phyloP scores from a whole-genome alignment of 2,329 filamentous ascomycete species.

The Arthrobotrys iridis region DNA sequence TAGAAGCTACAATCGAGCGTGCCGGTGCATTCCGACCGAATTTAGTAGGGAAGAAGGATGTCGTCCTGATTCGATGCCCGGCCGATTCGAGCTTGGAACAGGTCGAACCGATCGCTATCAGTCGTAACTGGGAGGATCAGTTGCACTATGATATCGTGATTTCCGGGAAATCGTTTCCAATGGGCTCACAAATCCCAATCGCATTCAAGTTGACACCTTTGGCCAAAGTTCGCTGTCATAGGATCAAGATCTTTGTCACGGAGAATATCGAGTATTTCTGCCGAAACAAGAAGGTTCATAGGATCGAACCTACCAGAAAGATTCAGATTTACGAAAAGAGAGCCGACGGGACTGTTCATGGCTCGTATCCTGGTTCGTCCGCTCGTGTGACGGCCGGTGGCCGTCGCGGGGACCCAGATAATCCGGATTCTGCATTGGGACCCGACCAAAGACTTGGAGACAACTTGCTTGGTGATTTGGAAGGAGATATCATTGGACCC shows the following conservation, averaged over 20 bases:
- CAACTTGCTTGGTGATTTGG: slow-evolving; percentile 83
- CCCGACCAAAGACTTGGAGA: slow-evolving; percentile 60
- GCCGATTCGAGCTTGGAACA: slow-evolving; percentile 89
- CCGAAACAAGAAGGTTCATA: slow-evolving; percentile 82
- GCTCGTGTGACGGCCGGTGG: slow-evolving; percentile 82
- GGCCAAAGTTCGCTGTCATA: slow-evolving; percentile 91
- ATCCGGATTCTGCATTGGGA: slow-evolving; percentile 42
- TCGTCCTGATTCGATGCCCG: slow-evolving; percentile 83
- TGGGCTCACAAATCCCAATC: slow-evolving; percentile 87
- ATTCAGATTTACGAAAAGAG: slow-evolving; percentile 88
- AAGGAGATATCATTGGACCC: slow-evolving; percentile 81
- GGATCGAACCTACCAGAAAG: slow-evolving; percentile 84
- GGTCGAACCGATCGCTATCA: slow-evolving; percentile 92
- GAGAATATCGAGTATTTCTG: slow-evolving; percentile 94
- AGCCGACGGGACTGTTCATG: slow-evolving; percentile 78
- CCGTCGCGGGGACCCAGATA: slow-evolving; percentile 67
- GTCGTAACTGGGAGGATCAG: slow-evolving; percentile 92
- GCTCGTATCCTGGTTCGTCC: slow-evolving; percentile 77
- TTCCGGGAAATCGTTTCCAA: slow-evolving; percentile 91
- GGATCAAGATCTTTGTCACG: slow-evolving; percentile 89
- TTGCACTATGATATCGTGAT: slow-evolving; percentile 96
- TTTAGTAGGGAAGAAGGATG: slow-evolving; percentile 81
- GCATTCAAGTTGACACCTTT: slow-evolving; percentile 92
- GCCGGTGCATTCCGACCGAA: slow-evolving; percentile 91
- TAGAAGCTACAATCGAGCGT: slow-evolving; percentile 85